Evolutionary conservation across 1,284 basidiomycete species (phyloP).

Genomic region (Xerocomus nothofagi): DNA sequence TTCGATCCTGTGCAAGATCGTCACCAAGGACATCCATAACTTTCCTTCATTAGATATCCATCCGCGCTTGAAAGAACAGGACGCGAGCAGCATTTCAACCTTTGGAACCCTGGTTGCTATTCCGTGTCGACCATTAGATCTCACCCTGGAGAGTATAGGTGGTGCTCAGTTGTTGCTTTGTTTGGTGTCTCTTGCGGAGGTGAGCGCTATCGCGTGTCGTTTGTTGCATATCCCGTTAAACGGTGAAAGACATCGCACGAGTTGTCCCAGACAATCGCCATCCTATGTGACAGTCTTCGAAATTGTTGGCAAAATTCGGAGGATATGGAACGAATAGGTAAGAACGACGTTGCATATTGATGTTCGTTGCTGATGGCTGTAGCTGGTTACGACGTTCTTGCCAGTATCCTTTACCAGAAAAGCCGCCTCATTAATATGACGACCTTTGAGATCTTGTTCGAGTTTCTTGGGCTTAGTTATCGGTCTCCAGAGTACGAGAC

Average conservation of each 20-base stretch:
- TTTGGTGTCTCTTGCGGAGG: slow-evolving; percentile 77
- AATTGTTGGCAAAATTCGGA: slow-evolving; percentile 92
- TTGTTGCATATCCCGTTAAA: not conserved
- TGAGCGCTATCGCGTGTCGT: slow-evolving; percentile 33
- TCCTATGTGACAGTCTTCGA: slow-evolving; percentile 75
- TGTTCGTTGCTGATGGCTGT: slow-evolving; percentile 11
- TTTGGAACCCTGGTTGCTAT: slow-evolving; percentile 62
- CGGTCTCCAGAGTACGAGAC: slow-evolving; percentile 69
- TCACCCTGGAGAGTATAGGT: slow-evolving; percentile 80
- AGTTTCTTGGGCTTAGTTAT: slow-evolving; percentile 83
- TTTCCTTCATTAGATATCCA: slow-evolving; percentile 11
- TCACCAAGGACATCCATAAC: slow-evolving; percentile 30
- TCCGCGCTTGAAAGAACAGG: not conserved
- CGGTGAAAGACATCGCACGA: slow-evolving; percentile 63
- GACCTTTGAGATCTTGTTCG: slow-evolving; percentile 76
- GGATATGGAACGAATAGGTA: slow-evolving; percentile 85
- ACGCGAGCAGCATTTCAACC: not conserved
- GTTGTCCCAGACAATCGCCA: slow-evolving; percentile 66
- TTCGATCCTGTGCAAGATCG: slow-evolving; percentile 53
- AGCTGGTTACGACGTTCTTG: slow-evolving; percentile 90
- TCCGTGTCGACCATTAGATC: slow-evolving; percentile 67
- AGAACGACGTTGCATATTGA: slow-evolving; percentile 29
- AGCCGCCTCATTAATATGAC: slow-evolving; percentile 74
- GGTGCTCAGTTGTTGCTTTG: slow-evolving; percentile 77
- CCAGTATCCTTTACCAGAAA: slow-evolving; percentile 73